Evolutionary conservation across 2,329 filamentous ascomycete species (phyloP), one percentile per base, ranked within the genome.

Genomic region (Hirsutella minnesotensis): DNA sequence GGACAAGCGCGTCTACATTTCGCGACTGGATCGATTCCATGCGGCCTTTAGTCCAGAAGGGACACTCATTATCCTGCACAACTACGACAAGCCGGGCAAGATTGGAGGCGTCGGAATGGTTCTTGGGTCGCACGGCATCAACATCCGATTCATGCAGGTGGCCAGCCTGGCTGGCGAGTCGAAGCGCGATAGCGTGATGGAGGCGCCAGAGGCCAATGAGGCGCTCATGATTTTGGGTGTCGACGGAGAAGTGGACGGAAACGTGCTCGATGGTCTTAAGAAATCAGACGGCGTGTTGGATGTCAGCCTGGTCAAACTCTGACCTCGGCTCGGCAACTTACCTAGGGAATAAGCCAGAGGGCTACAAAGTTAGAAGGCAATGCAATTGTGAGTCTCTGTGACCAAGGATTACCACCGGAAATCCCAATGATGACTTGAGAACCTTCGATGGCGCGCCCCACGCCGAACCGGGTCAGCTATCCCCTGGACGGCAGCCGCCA

Each of bases 161-260:
- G 74, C 73, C 3, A 67, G 69, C 15, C 57, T 83, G 47, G 69
- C 59, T 45, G 44, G 46, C 41, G 47, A 49, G 38, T 44, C 47
- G 45, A 43, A n/a, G 47, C 54, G 46, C 49, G 51, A 41, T 51
- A 56, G 22, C 12, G 24, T 27, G 24, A 41, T 41, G 18, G 39
- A 38, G 22, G 44, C 39, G 20, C 43, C 35, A 31, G 63, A 59
- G 22, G 65, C 60, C 39, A 77, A 79, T 36, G 86, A 90, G 62
- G 85, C 86, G 9, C 62, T 90, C 50, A 90, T 90, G 85, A 89
- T 90, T 52, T 52, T 90, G 40, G 83, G 85, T 1, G 77, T 90
- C 9, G 79, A 83, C 53, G 74, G 76, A 3, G 68, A 71, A 3
- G 77, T 88, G 16, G 72, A 70, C 0, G 70, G 72, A 42, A 70